These are phyloP conservation scores for Arthrobotrys conoides DNA, from an alignment of 2,329 filamentous ascomycete genomes.

Conservation along the genomic window DNA sequence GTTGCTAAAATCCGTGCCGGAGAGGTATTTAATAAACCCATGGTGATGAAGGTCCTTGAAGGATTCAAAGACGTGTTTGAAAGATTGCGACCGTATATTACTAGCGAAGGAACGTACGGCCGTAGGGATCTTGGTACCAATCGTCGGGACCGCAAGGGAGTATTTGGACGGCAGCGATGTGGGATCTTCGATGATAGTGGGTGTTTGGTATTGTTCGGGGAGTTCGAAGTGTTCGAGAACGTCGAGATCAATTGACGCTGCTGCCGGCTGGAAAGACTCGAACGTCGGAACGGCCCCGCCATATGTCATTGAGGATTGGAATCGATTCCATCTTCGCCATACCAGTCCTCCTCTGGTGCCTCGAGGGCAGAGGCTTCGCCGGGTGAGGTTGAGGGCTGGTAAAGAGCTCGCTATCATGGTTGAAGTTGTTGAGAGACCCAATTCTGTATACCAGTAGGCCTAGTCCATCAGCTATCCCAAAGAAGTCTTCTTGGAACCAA, in stretches of 20 bases:
- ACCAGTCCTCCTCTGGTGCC: conserved; percentile 50
- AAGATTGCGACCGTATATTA: conserved; percentile 25
- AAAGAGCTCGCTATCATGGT: conserved; percentile 47
- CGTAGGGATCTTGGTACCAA: conserved; percentile 13
- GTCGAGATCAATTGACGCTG: conserved; percentile 32
- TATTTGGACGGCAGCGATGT: conserved; percentile 33
- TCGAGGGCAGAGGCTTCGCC: conserved; percentile 42
- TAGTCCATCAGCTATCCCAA: background rate
- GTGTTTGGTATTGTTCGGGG: conserved; percentile 28
- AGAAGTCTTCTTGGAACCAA: background rate
- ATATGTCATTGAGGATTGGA: conserved; percentile 55
- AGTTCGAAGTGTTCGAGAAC: conserved; percentile 54
- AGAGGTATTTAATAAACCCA: conserved; percentile 37
- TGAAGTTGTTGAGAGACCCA: background rate
- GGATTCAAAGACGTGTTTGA: conserved; percentile 33
- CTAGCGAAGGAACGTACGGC: conserved; percentile 37
- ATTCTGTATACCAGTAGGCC: background rate
- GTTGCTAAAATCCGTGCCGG: conserved; percentile 51
- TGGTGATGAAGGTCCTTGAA: conserved; percentile 51
- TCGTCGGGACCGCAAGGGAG: conserved; percentile 21
- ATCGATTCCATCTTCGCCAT: conserved; percentile 57
- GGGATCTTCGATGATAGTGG: background rate
- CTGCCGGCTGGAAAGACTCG: conserved; percentile 33
- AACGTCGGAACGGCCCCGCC: conserved; percentile 35
- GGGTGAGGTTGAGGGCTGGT: conserved; percentile 46